These are phyloP conservation scores for Mucuna pruriens DNA, from an alignment of 306 rosid genomes.

Conservation along the genomic window DNA sequence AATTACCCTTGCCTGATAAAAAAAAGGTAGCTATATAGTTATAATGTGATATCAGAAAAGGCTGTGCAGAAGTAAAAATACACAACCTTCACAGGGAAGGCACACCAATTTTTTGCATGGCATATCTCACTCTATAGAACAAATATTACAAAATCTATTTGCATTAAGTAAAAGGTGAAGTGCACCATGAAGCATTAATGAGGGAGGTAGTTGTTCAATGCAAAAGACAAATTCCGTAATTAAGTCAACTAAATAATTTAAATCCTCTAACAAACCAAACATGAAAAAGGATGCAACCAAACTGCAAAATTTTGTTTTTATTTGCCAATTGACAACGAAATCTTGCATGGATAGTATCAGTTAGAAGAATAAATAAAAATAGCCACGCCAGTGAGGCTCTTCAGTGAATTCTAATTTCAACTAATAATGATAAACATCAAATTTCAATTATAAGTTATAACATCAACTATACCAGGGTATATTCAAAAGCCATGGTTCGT, in stretches of 20 bases:
- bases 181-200: not conserved
- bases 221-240: not conserved
- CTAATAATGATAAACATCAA: not conserved
- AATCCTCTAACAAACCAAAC: conserved; percentile 9
- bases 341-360: not conserved
- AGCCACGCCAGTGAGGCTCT: not conserved
- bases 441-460: conserved; percentile 2
- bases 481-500: not conserved
- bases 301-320: not conserved
- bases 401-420: conserved; percentile 3
- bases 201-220: conserved; percentile 9
- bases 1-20: not conserved
- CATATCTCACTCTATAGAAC: not conserved
- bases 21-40: not conserved
- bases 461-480: not conserved
- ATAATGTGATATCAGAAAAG: not conserved
- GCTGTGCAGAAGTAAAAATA: not conserved
- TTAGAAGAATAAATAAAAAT: not conserved
- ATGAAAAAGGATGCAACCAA: conserved; percentile 15
- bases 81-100: not conserved
- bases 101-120: not conserved
- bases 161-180: not conserved
- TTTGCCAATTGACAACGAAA: conserved; percentile 4
- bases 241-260: conserved; percentile 3
- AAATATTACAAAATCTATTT: not conserved